Base-by-base conservation (phyloP, 2,329 filamentous ascomycete genomes). In the Penicillium sp. region DNA sequence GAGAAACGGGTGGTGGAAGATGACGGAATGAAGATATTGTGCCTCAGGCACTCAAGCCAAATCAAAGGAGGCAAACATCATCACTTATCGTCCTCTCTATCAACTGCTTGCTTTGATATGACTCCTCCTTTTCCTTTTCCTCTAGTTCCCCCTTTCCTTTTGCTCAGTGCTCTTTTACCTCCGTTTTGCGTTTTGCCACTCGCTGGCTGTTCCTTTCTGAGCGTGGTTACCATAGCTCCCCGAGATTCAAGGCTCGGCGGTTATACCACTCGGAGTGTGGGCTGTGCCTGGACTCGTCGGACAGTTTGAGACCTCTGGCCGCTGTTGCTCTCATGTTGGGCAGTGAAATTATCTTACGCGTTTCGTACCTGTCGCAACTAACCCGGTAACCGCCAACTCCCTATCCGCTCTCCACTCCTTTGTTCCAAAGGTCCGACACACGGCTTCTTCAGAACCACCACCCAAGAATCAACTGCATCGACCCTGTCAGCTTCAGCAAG, bases 1-100 rank as follows among this genome's bases (percentile, higher is more conserved):
- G 48, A 47, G 3, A 44, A 31, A 35, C 10, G 10, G 39, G 17
- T 25, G 17, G 50, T 48, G 50, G 55, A 58, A 54, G 31, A 49
- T 55, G 55, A 49, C 55, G 51, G 55, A 58, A 56, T 42, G 27
- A 19, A 53, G 4, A 42, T 13, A 10, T 29, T 31, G 31, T 58
- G 58, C 60, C 55, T 63, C 45, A 63, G 48, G 49, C 52, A 54
- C 19, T 6, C 10, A 1, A 27, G 29, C 38, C 31, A 17, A 52
- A 60, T 52, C 60, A 65, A 66, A 66, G 35, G 33, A 57, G 57
- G 51, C 64, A 66, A 66, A 66, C 63, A 65, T 31, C 31, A 27
- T 58, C 57, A 63, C 59, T 66, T 65, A 66, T 67, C 65, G 62
- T 57, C 47, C 47, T 59, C 53, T 57, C 51, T 45, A 35, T 52